Conservation (phyloP, 306 rosid species). For the Prosopis cineraria region DNA sequence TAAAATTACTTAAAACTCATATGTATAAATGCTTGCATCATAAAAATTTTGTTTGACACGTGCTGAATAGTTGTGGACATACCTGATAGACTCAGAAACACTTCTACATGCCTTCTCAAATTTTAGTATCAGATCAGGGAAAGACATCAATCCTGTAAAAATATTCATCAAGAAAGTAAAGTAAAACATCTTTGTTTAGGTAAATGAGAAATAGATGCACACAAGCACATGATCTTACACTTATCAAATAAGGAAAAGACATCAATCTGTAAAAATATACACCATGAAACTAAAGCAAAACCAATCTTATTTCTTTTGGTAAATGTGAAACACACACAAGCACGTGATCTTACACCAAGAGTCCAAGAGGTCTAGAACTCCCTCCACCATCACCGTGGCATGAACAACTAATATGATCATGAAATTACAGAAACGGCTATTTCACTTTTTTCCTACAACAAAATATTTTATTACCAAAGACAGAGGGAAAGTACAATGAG, state of each 20-base stretch:
- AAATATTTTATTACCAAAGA: constrained; percentile 1
- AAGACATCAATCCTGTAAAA: constrained; percentile 72
- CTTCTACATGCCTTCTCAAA: constrained; percentile 77
- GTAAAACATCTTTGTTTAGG: neutral
- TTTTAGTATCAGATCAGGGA: constrained; percentile 77
- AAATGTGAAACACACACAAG: neutral
- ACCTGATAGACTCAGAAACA: constrained; percentile 87
- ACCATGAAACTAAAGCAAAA: constrained; percentile 19
- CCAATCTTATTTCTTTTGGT: neutral
- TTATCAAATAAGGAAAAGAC: constrained; percentile 75
- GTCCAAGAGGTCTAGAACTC: neutral
- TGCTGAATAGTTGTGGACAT: constrained; percentile 30
- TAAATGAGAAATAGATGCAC: neutral
- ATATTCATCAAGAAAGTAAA: neutral
- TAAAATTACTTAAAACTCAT: neutral
- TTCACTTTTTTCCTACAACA: neutral
- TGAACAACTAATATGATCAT: constrained; percentile 16
- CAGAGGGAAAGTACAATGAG: neutral
- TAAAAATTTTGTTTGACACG: neutral
- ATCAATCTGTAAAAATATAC: constrained; percentile 53
- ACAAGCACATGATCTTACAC: neutral
- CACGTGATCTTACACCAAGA: neutral
- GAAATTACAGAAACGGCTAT: constrained; percentile 16
- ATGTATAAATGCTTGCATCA: constrained; percentile 19
- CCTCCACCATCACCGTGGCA: constrained; percentile 15